Evolutionary conservation across 176 grass and related monocot species (phyloP).

Genomic region (Eragrostis nindensis): DNA sequence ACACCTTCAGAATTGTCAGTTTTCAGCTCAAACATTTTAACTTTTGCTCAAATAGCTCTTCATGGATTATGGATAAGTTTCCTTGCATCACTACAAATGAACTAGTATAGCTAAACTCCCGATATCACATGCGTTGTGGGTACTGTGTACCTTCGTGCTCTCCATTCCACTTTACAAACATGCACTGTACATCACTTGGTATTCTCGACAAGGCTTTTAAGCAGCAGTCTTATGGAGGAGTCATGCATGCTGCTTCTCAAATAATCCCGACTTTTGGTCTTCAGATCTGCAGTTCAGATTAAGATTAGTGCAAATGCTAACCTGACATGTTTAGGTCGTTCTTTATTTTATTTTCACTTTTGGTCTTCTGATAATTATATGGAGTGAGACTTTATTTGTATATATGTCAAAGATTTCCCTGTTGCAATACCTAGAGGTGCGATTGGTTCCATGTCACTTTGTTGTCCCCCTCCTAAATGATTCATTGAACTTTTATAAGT

Average conservation of each 20-base stretch:
- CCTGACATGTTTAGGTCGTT: too few species aligned
- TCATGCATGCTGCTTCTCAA: neutral
- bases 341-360: neutral
- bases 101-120: neutral
- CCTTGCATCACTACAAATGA: neutral
- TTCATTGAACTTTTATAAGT: neutral
- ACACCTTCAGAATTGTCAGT: neutral
- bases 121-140: conserved; percentile 54
- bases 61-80: neutral
- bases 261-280: neutral
- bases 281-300: neutral
- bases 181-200: neutral
- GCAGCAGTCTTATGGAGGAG: neutral
- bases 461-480: neutral
- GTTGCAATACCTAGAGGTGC: neutral
- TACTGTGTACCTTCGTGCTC: neutral
- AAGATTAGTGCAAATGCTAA: neutral
- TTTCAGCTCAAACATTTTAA: neutral
- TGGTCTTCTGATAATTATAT: neutral
- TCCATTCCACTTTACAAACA: neutral
- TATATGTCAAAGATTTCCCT: neutral
- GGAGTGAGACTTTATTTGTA: neutral
- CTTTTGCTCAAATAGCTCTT: neutral
- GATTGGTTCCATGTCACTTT: neutral
- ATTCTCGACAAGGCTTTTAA: neutral